These are phyloP conservation scores for Tinospora cordifolia DNA, from an alignment of 164 flowering plant genomes.

Conservation along the genomic window DNA sequence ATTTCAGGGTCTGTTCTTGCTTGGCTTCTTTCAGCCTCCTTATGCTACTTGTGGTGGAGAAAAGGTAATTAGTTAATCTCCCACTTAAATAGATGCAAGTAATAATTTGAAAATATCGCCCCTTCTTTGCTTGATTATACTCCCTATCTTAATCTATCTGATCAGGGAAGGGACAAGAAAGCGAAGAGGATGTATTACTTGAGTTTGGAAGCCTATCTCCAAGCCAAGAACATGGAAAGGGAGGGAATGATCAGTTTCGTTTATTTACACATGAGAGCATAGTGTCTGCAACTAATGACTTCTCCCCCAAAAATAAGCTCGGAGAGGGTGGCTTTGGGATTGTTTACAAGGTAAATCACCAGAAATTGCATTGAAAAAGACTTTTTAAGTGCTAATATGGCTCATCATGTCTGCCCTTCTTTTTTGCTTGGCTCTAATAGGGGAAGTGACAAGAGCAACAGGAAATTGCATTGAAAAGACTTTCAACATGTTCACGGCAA, in stretches of 20 bases:
- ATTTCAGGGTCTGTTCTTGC: background rate
- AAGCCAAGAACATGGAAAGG: background rate
- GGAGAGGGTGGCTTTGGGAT: background rate
- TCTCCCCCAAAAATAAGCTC: constrained; percentile 2
- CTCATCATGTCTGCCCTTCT: no score
- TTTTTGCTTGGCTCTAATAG: background rate
- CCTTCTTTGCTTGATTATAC: background rate
- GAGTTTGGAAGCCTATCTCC: background rate
- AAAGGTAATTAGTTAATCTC: background rate
- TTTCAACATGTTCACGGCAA: constrained; percentile 11
- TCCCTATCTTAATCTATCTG: background rate
- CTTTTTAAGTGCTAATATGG: no score
- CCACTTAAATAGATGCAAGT: background rate
- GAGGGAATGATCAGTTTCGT: background rate
- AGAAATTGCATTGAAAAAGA: no score
- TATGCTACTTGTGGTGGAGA: background rate
- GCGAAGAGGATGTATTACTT: constrained; percentile 1
- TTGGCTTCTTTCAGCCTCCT: background rate
- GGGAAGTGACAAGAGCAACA: background rate
- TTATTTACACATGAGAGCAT: background rate
- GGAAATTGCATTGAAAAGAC: constrained; percentile 14
- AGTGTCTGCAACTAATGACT: background rate
- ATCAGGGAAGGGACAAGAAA: background rate
- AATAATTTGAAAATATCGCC: background rate
- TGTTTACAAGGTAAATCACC: background rate